These are phyloP conservation scores for Fusarium armeniacum DNA, from an alignment of 2,329 filamentous ascomycete species.

Conservation along the genomic window DNA sequence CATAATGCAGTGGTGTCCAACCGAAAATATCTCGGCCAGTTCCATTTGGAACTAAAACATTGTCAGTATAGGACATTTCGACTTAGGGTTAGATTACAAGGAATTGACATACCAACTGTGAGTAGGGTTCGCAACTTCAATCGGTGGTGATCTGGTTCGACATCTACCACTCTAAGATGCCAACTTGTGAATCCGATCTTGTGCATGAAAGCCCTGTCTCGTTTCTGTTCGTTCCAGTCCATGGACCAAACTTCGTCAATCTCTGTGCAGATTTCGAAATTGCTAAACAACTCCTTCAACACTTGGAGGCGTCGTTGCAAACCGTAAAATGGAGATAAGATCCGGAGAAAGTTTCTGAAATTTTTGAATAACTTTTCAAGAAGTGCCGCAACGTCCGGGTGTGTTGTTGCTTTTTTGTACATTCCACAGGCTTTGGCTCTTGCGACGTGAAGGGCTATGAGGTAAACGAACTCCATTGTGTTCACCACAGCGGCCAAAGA, in stretches of 20 bases:
- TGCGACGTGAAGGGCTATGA: rapidly evolving
- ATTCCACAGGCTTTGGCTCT: rapidly evolving
- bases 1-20: not conserved
- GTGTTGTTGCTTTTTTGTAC: rapidly evolving
- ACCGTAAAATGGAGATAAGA: not conserved
- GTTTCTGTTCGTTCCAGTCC: not conserved
- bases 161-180: not conserved
- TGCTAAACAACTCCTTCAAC: rapidly evolving
- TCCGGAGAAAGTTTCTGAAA: not conserved
- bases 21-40: not conserved
- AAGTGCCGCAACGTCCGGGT: rapidly evolving
- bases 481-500: rapidly evolving
- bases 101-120: not conserved
- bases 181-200: not conserved
- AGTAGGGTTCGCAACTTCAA: not conserved
- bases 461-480: not conserved
- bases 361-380: rapidly evolving
- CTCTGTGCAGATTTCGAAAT: not conserved
- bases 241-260: not conserved
- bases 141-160: not conserved
- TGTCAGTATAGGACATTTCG: no score
- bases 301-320: not conserved
- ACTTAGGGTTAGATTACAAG: no score
- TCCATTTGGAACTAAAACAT: no score
- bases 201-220: not conserved